These are phyloP conservation scores for Psophocarpus tetragonolobus DNA, from an alignment of 306 rosid genomes.

Conservation along the genomic window DNA sequence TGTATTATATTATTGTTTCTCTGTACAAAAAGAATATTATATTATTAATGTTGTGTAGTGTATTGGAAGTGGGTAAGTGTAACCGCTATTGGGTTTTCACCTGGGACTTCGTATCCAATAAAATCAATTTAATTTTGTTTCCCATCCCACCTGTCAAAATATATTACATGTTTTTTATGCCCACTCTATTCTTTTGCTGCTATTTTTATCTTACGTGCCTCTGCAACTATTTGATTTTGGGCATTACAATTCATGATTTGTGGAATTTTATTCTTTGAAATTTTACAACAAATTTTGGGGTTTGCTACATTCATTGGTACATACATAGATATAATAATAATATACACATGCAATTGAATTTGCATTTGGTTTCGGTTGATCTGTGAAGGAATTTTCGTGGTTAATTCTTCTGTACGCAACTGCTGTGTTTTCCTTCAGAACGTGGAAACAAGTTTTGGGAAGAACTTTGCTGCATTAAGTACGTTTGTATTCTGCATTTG, in stretches of 20 bases:
- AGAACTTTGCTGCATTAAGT: constrained; percentile 44
- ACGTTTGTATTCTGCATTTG: constrained; percentile 36
- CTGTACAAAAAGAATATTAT: background rate
- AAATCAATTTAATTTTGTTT: constrained; percentile 24
- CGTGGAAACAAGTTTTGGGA: constrained; percentile 27
- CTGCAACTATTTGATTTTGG: constrained; percentile 23
- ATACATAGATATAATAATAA: background rate
- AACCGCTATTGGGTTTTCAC: constrained; percentile 16
- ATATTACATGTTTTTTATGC: constrained; percentile 33
- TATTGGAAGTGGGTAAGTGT: background rate
- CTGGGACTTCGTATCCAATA: constrained; percentile 34
- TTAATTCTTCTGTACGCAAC: constrained; percentile 43
- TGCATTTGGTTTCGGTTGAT: constrained; percentile 24
- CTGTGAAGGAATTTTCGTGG: constrained; percentile 39
- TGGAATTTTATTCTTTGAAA: constrained; percentile 36
- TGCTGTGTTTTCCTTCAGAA: constrained; percentile 32
- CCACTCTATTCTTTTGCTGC: constrained; percentile 39
- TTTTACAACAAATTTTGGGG: constrained; percentile 27
- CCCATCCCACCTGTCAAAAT: constrained; percentile 33
- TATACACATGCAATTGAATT: constrained; percentile 40
- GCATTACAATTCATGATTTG: constrained; percentile 30
- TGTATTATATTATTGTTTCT: background rate
- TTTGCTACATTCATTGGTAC: constrained; percentile 28
- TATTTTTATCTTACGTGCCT: background rate
- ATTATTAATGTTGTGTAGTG: constrained; percentile 20